phyloP scores from a whole-genome alignment of 176 grass and related monocot genomes.

The Chrysopogon serrulatus region DNA sequence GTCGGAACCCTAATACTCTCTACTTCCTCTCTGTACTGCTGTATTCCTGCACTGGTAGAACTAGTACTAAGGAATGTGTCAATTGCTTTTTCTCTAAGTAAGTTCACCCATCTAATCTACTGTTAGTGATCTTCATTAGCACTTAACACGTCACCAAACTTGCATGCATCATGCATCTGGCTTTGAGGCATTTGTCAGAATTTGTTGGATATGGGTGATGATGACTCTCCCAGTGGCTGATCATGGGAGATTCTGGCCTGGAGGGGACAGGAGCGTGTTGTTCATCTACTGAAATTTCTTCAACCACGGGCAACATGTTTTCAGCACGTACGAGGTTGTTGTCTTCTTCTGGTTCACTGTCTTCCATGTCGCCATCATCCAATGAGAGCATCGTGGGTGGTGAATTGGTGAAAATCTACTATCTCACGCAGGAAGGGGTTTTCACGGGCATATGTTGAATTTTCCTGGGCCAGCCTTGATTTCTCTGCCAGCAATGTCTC shows the following conservation, averaged over 20 bases:
- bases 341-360: conserved; percentile 8
- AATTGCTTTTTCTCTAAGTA: no score
- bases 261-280: conserved; percentile 6
- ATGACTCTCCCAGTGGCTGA: neutral
- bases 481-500: conserved; percentile 50
- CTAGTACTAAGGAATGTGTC: no score
- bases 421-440: conserved; percentile 54
- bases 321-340: neutral
- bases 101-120: no score
- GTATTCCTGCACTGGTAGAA: no score
- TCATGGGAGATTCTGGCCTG: neutral
- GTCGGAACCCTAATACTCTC: no score
- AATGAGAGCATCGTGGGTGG: conserved; percentile 20
- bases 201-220: conserved; percentile 1
- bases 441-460: conserved; percentile 48
- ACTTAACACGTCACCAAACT: no score
- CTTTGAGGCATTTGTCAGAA: no score
- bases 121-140: no score
- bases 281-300: conserved; percentile 32
- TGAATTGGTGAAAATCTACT: conserved; percentile 56
- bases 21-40: no score
- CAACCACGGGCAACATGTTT: conserved; percentile 16
- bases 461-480: conserved; percentile 54
- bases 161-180: no score
- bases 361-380: conserved; percentile 23